Conservation (phyloP, 495 filamentous ascomycete genomes). For the Glarea lozoyensis region DNA sequence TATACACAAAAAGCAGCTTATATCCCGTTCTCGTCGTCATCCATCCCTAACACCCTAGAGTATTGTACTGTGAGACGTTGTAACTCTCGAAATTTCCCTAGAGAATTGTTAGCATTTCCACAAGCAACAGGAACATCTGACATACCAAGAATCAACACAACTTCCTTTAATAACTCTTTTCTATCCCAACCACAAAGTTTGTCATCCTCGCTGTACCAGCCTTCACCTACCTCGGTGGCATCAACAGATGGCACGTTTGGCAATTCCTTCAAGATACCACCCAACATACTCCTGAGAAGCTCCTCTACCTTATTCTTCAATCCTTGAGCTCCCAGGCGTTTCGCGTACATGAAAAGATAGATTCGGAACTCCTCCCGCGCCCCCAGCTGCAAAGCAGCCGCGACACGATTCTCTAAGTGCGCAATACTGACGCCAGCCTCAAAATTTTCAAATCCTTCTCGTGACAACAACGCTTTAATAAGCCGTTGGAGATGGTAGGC, state of each 20-base stretch:
- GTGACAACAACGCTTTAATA: constrained; percentile 72
- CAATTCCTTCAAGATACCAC: constrained; percentile 56
- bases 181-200: constrained; percentile 83
- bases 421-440: constrained; percentile 87
- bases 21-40: constrained; percentile 28
- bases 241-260: too few relatives aligned
- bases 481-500: constrained; percentile 83
- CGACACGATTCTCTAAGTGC: constrained; percentile 90
- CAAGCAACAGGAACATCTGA: constrained; percentile 11
- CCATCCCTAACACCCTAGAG: constrained; percentile 61
- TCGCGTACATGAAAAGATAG: constrained; percentile 93
- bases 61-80: constrained; percentile 90
- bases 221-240: constrained; percentile 29
- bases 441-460: constrained; percentile 86
- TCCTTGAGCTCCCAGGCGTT: constrained; percentile 85
- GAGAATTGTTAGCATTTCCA: constrained; percentile 9
- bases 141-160: constrained; percentile 87
- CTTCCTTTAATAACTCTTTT: constrained; percentile 75
- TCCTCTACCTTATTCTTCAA: constrained; percentile 84
- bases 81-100: constrained; percentile 88
- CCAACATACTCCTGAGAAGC: constrained; percentile 68
- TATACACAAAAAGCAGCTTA: background rate
- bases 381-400: constrained; percentile 76
- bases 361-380: constrained; percentile 84
- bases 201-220: constrained; percentile 51